Conservation (phyloP, 1,139 yeast genomes). For the Blastobotrys illinoisensis region DNA sequence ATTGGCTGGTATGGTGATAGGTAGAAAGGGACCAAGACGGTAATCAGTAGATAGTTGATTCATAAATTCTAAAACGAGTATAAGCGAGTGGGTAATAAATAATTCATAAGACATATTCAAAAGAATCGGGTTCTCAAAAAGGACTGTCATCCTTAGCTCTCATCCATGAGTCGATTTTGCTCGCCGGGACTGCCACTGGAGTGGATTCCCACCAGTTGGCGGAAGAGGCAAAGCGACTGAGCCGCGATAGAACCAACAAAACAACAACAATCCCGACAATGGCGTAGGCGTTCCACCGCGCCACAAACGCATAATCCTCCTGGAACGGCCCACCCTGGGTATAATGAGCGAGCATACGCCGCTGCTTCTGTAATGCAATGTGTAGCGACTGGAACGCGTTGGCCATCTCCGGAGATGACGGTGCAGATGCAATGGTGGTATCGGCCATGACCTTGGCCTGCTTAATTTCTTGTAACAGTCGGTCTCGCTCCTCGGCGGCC, state of each 20-base stretch:
- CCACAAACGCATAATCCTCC: neutral
- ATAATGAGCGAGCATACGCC: conserved; percentile 3
- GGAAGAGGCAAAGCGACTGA: neutral
- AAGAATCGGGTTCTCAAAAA: neutral
- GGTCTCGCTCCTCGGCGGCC: neutral
- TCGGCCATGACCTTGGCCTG: neutral
- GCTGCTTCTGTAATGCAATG: conserved; percentile 1
- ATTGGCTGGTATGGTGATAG: too few species aligned
- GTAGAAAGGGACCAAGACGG: too few species aligned
- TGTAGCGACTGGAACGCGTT: conserved; percentile 4
- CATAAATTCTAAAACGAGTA: neutral
- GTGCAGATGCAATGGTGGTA: neutral
- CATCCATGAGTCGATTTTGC: neutral
- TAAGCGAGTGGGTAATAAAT: neutral
- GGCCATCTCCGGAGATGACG: neutral
- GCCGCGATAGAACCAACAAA: neutral
- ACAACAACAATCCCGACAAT: neutral
- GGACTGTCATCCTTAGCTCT: neutral
- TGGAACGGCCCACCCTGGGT: neutral
- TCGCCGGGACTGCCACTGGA: neutral
- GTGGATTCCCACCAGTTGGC: neutral
- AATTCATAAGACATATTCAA: neutral
- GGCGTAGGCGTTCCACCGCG: neutral
- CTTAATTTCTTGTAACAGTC: neutral
- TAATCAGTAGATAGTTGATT: neutral